Conservation (phyloP, 257 asterid species). For the Nicotiana undulata region DNA sequence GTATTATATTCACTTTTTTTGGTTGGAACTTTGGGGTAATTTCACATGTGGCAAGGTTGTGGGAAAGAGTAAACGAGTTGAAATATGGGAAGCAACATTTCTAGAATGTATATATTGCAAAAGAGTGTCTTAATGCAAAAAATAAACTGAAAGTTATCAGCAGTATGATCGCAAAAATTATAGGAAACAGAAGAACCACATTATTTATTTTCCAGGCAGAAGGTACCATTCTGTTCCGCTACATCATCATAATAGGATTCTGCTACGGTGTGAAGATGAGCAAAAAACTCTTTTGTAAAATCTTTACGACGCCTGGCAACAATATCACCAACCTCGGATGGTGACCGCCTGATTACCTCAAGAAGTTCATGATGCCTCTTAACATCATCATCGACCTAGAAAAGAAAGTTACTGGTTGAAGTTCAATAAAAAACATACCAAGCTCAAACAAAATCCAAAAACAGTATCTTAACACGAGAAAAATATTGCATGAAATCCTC, state of each 20-base stretch:
- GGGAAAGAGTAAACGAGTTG: neutral
- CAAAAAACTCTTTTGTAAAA: slow-evolving; percentile 88
- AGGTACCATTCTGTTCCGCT: slow-evolving; percentile 67
- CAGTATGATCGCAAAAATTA: neutral
- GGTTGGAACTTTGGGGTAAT: neutral
- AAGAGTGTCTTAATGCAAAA: neutral
- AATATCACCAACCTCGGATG: slow-evolving; percentile 61
- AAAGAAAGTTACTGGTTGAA: slow-evolving; percentile 12
- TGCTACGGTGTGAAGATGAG: slow-evolving; percentile 70
- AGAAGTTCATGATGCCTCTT: slow-evolving; percentile 83
- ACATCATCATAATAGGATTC: slow-evolving; percentile 71
- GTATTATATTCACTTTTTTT: neutral
- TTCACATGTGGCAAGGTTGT: neutral
- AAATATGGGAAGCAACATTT: neutral
- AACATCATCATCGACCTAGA: slow-evolving; percentile 75
- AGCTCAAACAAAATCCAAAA: neutral
- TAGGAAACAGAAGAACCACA: neutral
- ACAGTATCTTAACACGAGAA: neutral
- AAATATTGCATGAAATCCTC: neutral
- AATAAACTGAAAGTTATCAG: neutral
- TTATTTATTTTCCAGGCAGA: neutral
- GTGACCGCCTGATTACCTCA: slow-evolving; percentile 46
- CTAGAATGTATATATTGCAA: neutral
- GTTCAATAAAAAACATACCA: neutral
- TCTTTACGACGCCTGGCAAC: slow-evolving; percentile 87